These are phyloP conservation scores for Oidiodendron maius DNA, from an alignment of 495 filamentous ascomycete species.

Conservation along the genomic window DNA sequence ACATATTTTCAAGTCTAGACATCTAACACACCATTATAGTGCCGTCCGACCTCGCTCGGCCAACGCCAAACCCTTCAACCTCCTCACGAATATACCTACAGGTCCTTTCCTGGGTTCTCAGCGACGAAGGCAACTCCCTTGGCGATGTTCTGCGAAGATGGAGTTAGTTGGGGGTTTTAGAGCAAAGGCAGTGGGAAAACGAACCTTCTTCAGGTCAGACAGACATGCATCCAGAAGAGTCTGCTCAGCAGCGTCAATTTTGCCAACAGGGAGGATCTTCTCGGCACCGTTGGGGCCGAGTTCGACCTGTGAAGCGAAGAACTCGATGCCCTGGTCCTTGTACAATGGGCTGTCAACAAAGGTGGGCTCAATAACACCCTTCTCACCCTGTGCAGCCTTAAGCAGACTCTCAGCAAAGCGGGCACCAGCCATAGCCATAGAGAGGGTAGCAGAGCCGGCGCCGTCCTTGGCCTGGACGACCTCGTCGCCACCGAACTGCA, in stretches of 20 bases:
- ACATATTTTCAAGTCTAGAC: no score
- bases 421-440: slow-evolving; percentile 98
- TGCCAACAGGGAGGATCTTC: slow-evolving; percentile 81
- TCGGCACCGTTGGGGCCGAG: slow-evolving; percentile 94
- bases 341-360: slow-evolving; percentile 95
- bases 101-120: slow-evolving; percentile 48
- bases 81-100: no score
- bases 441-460: slow-evolving; percentile 86
- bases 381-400: slow-evolving; percentile 87
- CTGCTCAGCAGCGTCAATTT: slow-evolving; percentile 78
- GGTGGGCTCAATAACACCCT: slow-evolving; percentile 91
- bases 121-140: slow-evolving; percentile 49
- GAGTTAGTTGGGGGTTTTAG: background rate
- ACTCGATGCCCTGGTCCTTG: slow-evolving; percentile 94
- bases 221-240: slow-evolving; percentile 80
- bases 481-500: slow-evolving; percentile 97
- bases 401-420: slow-evolving; percentile 94
- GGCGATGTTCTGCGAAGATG: slow-evolving; percentile 39
- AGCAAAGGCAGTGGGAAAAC: background rate
- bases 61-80: no score
- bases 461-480: slow-evolving; percentile 81
- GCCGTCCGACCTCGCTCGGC: no score
- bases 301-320: slow-evolving; percentile 91
- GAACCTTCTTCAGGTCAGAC: slow-evolving; percentile 75
- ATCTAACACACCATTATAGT: no score